Evolutionary conservation across 768 basidiomycete genomes (phyloP), one percentile per base, ranked within the genome.

Genomic region (Phylloporus sp.): DNA sequence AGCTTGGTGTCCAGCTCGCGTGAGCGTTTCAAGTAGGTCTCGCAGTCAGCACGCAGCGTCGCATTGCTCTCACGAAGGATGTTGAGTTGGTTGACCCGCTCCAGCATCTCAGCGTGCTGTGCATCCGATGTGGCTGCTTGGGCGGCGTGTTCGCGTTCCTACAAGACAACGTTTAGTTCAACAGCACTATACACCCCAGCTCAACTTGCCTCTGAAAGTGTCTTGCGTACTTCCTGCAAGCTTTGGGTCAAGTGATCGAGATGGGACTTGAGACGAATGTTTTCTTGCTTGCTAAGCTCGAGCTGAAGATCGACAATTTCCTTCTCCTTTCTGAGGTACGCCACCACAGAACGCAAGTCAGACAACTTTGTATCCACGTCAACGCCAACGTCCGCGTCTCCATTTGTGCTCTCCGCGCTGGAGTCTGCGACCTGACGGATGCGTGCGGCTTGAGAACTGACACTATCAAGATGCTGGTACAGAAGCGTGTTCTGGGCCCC

Each of bases 241-340:
- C 71, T 81, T 55, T 84, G 82, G 15, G 77, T 76, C 36, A 91
- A 65, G 59, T 88, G 84, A 6, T 92, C 90, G 24, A 88, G 78
- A 62, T 93, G 87, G 18, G 79, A 70, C 66, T 86, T 88, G 46
- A 91, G 67, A 5, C 91, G 80, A 9, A 80, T 70, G 57, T 79
- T 88, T 71, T 94, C 91, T 59, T 84, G 81, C 63, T 80, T 82
- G 74, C 84, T 79, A 43, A 94, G 80, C 60, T 93, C 88, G 23
- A 91, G 76, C 56, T 93, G 90, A 28, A 93, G 78, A 58, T 95
- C 91, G 40, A 90, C 86, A 47, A 95, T 91, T 65, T 94, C 91
- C 70, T 95, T 93, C 75, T 94, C 92, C 62, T 87, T 91, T 36
- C 92, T 80, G 29, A 95, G 73, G 68, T 89, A 94, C 3, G 84